A percentile compares a stretch with the other conserved stretches of the same genome.
phyloP scores from a whole-genome alignment of 73 alveolate species.

The Paramecium octaurelia region DNA sequence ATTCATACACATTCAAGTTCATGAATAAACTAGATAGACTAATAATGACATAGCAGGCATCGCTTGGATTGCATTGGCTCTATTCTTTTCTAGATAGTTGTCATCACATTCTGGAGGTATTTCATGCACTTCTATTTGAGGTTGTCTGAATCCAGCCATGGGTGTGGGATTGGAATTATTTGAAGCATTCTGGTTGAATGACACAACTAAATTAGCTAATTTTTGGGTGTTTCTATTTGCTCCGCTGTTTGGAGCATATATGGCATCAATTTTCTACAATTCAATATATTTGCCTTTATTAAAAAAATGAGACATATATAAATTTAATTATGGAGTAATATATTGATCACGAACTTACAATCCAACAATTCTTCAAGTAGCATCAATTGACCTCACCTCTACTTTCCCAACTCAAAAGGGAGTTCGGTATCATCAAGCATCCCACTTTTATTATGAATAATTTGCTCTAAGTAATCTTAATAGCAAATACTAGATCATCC shows the following conservation, averaged over 20 bases:
- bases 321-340: conserved; percentile 52
- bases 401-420: background rate
- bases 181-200: conserved; percentile 44
- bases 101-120: conserved; percentile 51
- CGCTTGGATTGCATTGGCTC: background rate
- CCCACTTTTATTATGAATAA: conserved; percentile 13
- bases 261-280: conserved; percentile 4
- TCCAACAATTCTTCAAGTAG: background rate
- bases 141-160: conserved; percentile 45
- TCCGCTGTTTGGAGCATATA: conserved; percentile 23
- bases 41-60: conserved; percentile 41
- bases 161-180: conserved; percentile 50
- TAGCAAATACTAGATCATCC: background rate
- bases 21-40: conserved; percentile 7
- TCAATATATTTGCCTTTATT: conserved; percentile 21
- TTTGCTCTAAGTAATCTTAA: background rate
- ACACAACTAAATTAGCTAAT: conserved; percentile 20
- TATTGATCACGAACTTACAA: background rate
- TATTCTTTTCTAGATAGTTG: conserved; percentile 11
- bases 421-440: background rate
- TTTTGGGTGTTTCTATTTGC: conserved; percentile 43
- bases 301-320: background rate
- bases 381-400: background rate
- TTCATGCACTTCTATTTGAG: background rate
- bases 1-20: conserved; percentile 30